phyloP scores from a whole-genome alignment of 2,329 filamentous ascomycete genomes.

The Arthrobotrys pseudoclavata region DNA sequence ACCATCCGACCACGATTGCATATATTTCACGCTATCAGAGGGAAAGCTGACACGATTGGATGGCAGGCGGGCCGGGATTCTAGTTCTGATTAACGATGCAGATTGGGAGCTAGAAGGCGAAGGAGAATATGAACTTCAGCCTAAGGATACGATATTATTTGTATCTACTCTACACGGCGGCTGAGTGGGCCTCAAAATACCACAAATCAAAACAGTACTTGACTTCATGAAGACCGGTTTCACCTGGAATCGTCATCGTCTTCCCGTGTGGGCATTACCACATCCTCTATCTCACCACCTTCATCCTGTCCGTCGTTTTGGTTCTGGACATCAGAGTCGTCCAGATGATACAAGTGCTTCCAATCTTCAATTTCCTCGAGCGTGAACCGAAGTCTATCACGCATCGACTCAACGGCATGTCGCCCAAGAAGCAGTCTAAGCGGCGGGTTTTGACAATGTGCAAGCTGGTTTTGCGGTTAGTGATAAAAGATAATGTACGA shows the following conservation, averaged over 20 bases:
- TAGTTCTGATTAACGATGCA: conserved; percentile 96
- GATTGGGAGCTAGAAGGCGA: conserved; percentile 99
- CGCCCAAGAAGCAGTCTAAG: conserved; percentile 87
- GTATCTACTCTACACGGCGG: conserved; percentile 97
- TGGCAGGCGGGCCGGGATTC: conserved; percentile 87
- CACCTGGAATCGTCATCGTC: conserved; percentile 55
- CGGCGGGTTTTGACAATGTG: conserved; percentile 93
- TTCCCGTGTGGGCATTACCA: conserved; percentile 57
- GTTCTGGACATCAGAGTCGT: conserved; percentile 63
- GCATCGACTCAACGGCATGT: conserved; percentile 95
- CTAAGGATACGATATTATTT: conserved; percentile 89
- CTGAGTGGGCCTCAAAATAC: conserved; percentile 66
- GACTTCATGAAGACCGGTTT: neutral
- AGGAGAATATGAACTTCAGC: conserved; percentile 85
- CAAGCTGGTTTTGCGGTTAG: conserved; percentile 73
- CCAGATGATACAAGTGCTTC: conserved; percentile 82
- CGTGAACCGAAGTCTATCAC: conserved; percentile 87
- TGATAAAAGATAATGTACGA: neutral
- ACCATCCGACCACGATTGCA: neutral
- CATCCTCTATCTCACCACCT: conserved; percentile 63
- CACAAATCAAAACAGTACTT: neutral
- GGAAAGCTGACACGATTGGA: conserved; percentile 5
- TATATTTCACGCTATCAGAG: conserved; percentile 3
- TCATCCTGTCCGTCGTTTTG: conserved; percentile 64
- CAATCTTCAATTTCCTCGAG: conserved; percentile 92